Evolutionary conservation across 345 rosid genomes (phyloP), one percentile per base, ranked within the genome.

Genomic region (Rhizophora apiculata): DNA sequence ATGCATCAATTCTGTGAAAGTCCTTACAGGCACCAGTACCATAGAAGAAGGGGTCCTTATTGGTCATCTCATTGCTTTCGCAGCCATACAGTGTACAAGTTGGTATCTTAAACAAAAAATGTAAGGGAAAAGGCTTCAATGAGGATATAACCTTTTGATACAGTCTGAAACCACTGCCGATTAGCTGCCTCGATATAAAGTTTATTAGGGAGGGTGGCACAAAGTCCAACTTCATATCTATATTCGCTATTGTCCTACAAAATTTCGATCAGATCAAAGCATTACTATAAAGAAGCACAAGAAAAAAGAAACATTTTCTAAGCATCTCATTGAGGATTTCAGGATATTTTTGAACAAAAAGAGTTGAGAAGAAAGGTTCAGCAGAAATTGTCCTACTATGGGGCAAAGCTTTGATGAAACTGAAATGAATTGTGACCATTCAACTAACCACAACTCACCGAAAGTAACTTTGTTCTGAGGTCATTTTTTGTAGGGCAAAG

Each of bases 181-280:
- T 37, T 71, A 92, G 92, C 84, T 95, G 98, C 80, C 99, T 90
- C 24, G 97, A 74, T 57, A 95, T 79, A 48, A 95, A 95, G 80
- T 95, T 95, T 43, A 95, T 83, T 60, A 95, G 93, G 67, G 88
- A 80, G 11, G 98, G 92, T 74, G 98, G 99, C 37, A 92, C 85
- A 32, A 95, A 87, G 70, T 92, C 98, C 77, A 96, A 71, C 91
- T 96, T 96, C 73, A 92, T 57, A 85, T 96, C 99, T 79, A 96
- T 15, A 68, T 72, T 90, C 36, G 74, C 91, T 36, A 96, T 90
- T 13, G 96, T 86, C 87, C 99, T 96, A 72, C 80, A 81, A 69
- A 74, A 67, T 74, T 56, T 54, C 65, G 66, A 30, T 8, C n/a
- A 34, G 49, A 15, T 77, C 57, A 32, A n/a, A 31, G 29, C 57